Conservation (phyloP, 345 rosid genomes). For the Microthlaspi erraticum region DNA sequence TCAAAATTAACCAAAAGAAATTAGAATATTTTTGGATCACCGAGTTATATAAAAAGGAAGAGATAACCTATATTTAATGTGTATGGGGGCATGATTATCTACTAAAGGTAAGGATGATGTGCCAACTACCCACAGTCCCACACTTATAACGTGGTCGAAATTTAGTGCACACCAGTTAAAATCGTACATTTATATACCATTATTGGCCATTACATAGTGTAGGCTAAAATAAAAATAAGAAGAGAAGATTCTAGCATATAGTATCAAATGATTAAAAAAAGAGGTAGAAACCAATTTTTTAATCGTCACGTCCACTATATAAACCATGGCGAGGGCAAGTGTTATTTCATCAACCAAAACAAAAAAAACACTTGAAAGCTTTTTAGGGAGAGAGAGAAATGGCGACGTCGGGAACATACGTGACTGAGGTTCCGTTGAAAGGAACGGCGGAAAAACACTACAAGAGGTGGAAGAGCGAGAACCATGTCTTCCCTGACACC, state of each 20-base stretch:
- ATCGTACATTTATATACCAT: no score
- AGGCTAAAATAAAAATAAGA: neutral
- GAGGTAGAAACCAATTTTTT: no score
- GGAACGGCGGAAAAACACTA: neutral
- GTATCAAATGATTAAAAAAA: no score
- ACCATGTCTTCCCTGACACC: conserved; percentile 37
- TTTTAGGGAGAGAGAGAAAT: neutral
- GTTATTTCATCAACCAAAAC: conserved; percentile 2
- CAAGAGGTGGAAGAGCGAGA: conserved; percentile 29
- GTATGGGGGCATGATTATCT: neutral
- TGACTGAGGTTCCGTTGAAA: conserved; percentile 29
- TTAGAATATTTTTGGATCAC: no score
- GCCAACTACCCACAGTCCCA: neutral
- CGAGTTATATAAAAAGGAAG: no score
- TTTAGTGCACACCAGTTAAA: no score
- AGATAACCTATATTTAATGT: no score
- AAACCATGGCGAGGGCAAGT: conserved; percentile 6
- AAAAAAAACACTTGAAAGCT: neutral
- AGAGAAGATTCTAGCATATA: conserved; percentile 4
- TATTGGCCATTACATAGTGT: no score
- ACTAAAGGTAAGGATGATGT: neutral
- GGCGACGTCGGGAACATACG: conserved; percentile 41
- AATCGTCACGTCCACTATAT: neutral
- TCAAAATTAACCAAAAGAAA: no score
- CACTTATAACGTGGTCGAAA: conserved; percentile 3